phyloP scores from a whole-genome alignment of 768 basidiomycete species.

The Leucogyrophana mollusca region DNA sequence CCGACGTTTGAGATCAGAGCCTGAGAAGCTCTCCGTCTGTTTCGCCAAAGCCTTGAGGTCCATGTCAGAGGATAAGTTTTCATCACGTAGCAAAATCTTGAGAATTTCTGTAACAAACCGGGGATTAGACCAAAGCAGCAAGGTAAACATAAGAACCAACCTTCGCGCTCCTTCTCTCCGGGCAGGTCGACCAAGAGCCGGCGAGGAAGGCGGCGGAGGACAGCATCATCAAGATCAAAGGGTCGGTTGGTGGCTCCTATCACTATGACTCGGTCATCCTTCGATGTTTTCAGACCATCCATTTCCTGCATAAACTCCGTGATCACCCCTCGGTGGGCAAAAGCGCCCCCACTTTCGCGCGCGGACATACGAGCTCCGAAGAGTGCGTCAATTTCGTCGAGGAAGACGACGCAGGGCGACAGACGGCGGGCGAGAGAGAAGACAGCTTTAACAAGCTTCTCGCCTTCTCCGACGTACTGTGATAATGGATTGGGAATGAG shows the following conservation, averaged over 20 bases:
- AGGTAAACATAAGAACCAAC: constrained; percentile 33
- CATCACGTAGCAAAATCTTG: constrained; percentile 83
- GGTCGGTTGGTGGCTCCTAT: constrained; percentile 95
- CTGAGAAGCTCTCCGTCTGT: constrained; percentile 85
- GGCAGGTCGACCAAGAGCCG: constrained; percentile 88
- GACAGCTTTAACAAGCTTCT: constrained; percentile 85
- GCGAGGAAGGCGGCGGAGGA: constrained; percentile 84
- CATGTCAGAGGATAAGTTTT: constrained; percentile 64
- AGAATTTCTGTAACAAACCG: constrained; percentile 64
- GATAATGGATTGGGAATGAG: constrained; percentile 6
- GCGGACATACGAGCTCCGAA: constrained; percentile 83
- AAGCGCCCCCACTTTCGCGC: constrained; percentile 72
- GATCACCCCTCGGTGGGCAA: constrained; percentile 85
- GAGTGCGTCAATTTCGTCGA: constrained; percentile 93
- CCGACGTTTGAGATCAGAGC: constrained; percentile 93
- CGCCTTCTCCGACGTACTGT: constrained; percentile 86
- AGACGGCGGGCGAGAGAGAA: constrained; percentile 84
- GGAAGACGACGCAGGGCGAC: constrained; percentile 90
- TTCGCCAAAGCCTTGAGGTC: constrained; percentile 59
- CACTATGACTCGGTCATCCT: constrained; percentile 80
- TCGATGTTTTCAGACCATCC: constrained; percentile 85
- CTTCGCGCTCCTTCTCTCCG: constrained; percentile 80
- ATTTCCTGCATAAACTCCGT: constrained; percentile 97
- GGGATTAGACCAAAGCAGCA: neutral
- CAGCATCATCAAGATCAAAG: constrained; percentile 89